Evolutionary conservation across 192 early-diverging fungal species (phyloP).

Genomic region (Geranomyces michiganensis): DNA sequence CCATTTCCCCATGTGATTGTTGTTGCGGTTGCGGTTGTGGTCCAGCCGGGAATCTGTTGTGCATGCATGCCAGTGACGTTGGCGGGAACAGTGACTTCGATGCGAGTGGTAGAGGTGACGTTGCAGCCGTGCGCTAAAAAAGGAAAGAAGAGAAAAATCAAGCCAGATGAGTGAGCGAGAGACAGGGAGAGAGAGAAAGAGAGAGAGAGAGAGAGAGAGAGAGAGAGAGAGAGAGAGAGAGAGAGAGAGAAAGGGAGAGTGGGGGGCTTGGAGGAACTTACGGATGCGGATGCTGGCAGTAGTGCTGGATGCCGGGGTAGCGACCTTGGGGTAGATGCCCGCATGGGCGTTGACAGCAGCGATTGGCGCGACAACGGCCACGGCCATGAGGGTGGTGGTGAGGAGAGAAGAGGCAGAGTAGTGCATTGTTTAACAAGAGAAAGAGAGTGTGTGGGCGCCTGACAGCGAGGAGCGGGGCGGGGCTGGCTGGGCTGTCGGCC

Average conservation of each 20-base stretch:
- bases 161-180: background rate
- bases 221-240: too few relatives aligned
- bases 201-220: background rate
- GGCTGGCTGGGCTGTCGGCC: too few relatives aligned
- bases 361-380: constrained; percentile 10
- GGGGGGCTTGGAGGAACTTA: constrained; percentile 17
- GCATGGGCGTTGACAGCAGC: constrained; percentile 24
- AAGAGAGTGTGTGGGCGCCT: too few relatives aligned
- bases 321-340: constrained; percentile 18
- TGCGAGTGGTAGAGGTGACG: constrained; percentile 26
- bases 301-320: background rate
- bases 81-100: constrained; percentile 38
- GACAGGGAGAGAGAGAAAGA: background rate
- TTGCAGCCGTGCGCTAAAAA: constrained; percentile 40
- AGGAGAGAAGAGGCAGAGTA: background rate
- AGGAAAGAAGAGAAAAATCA: constrained; percentile 1
- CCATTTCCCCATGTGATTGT: constrained; percentile 40
- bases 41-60: constrained; percentile 35
- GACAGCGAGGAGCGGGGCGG: too few relatives aligned
- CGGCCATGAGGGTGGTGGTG: constrained; percentile 7
- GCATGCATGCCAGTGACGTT: constrained; percentile 42
- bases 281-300: constrained; percentile 26
- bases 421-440: too few relatives aligned
- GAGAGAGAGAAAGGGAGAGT: background rate
- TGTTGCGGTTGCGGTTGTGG: constrained; percentile 24